Evolutionary conservation across 805 yeast genomes (phyloP).

Genomic region (Jamesozyma jinghongensis): DNA sequence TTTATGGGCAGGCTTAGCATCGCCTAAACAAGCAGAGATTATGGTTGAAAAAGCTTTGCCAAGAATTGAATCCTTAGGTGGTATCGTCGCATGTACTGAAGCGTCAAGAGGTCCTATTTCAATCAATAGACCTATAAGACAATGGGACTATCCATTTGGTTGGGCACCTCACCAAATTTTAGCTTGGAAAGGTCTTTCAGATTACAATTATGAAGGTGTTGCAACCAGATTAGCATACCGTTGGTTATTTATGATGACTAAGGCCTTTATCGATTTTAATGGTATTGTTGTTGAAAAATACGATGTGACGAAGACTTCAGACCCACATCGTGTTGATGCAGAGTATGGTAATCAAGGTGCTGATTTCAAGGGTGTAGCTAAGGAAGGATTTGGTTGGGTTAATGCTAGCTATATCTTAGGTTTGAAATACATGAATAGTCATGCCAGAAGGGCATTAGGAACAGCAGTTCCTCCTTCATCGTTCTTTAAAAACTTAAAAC

Average conservation of each 20-base stretch:
- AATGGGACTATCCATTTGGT: conserved; percentile 97
- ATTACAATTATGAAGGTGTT: conserved; percentile 58
- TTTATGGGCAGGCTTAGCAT: conserved; percentile 70
- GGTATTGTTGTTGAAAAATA: conserved; percentile 96
- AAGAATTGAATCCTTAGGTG: conserved; percentile 79
- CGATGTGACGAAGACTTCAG: conserved; percentile 72
- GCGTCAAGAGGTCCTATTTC: conserved; percentile 63
- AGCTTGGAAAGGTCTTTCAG: conserved; percentile 78
- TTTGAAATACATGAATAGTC: conserved; percentile 51
- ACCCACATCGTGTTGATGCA: conserved; percentile 87
- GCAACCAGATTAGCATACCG: conserved; percentile 69
- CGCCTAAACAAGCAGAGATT: conserved; percentile 55
- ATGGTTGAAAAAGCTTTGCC: conserved; percentile 51
- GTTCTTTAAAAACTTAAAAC: conserved; percentile 43
- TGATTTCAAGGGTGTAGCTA: conserved; percentile 84
- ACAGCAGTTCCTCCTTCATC: conserved; percentile 64
- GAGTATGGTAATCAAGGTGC: conserved; percentile 97
- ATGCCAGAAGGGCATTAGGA: conserved; percentile 70
- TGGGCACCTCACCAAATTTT: conserved; percentile 98
- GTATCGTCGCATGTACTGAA: conserved; percentile 76
- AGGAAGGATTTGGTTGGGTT: conserved; percentile 98
- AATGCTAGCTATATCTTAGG: conserved; percentile 80
- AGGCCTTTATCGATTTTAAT: conserved; percentile 82
- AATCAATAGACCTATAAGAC: conserved; percentile 72
- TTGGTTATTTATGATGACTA: conserved; percentile 85